Percentiles rank a stretch among this genome's conserved stretches.
phyloP scores from a whole-genome alignment of 768 basidiomycete genomes.

The Myochromella boudieri region DNA sequence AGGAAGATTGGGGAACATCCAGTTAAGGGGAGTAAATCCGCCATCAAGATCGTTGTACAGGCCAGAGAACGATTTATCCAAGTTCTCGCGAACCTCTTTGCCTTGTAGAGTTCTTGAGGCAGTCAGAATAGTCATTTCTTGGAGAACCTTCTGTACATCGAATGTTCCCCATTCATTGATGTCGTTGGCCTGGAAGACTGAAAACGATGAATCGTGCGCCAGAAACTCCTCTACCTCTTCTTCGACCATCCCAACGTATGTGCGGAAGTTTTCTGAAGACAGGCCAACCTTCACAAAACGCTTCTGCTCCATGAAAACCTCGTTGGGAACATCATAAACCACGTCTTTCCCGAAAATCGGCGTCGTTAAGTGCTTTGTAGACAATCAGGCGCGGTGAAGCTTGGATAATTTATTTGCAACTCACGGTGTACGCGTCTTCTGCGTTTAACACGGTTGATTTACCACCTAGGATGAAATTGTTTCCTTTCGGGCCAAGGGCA shows the following conservation, averaged over 20 bases:
- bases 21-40: conserved; percentile 95
- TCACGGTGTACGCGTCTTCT: conserved; percentile 93
- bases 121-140: conserved; percentile 93
- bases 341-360: conserved; percentile 98
- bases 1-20: conserved; percentile 92
- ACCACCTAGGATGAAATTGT: conserved; percentile 92
- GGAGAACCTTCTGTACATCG: conserved; percentile 68
- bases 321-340: conserved; percentile 96
- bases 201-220: conserved; percentile 62
- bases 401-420: conserved; percentile 10
- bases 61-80: conserved; percentile 85
- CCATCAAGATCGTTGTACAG: conserved; percentile 89
- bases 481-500: conserved; percentile 87
- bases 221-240: conserved; percentile 76
- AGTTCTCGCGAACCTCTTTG: conserved; percentile 72
- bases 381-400: conserved; percentile 5
- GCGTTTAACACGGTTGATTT: conserved; percentile 91
- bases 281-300: conserved; percentile 97
- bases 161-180: conserved; percentile 79
- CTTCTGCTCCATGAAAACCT: conserved; percentile 98
- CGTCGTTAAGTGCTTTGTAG: conserved; percentile 76
- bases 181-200: conserved; percentile 58
- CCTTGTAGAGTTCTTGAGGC: conserved; percentile 94
- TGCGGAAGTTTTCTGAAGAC: conserved; percentile 85
- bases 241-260: conserved; percentile 80